Evolutionary conservation across 2,329 filamentous ascomycete species (phyloP).

Genomic region (Leptographium wingfieldii): DNA sequence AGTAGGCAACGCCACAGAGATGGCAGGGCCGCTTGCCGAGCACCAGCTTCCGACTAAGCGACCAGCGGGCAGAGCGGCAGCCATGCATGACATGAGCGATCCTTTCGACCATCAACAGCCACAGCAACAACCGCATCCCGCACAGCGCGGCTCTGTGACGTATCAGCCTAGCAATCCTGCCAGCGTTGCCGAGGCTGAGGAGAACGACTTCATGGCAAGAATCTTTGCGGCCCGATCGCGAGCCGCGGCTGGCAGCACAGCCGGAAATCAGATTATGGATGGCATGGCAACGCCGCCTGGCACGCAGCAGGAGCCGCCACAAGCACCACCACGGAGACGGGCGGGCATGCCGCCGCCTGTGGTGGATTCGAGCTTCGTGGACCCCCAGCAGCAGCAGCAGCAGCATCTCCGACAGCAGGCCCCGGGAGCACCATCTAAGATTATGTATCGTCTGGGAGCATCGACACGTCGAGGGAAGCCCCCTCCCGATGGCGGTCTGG

Average conservation of each 20-base stretch:
- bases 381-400: slow-evolving; percentile 21
- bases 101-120: slow-evolving; percentile 37
- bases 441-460: slow-evolving; percentile 42
- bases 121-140: background rate
- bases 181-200: slow-evolving; percentile 24
- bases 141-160: background rate
- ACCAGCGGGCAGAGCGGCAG: slow-evolving; percentile 14
- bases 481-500: slow-evolving; percentile 21
- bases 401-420: slow-evolving; percentile 1
- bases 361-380: slow-evolving; percentile 36
- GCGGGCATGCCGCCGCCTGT: slow-evolving; percentile 31
- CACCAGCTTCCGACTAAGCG: slow-evolving; percentile 8
- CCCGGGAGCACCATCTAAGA: slow-evolving; percentile 39
- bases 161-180: background rate
- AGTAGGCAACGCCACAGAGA: slow-evolving; percentile 17
- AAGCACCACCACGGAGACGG: slow-evolving; percentile 40
- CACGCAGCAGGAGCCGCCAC: slow-evolving; percentile 31
- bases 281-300: slow-evolving; percentile 51
- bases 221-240: slow-evolving; percentile 39
- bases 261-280: slow-evolving; percentile 32
- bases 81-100: slow-evolving; percentile 27
- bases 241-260: slow-evolving; percentile 23
- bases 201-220: slow-evolving; percentile 44
- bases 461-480: slow-evolving; percentile 26
- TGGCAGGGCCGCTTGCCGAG: slow-evolving; percentile 23